These are phyloP conservation scores for Boletus rufocinnamomeus DNA, from an alignment of 768 basidiomycete species.

Conservation along the genomic window DNA sequence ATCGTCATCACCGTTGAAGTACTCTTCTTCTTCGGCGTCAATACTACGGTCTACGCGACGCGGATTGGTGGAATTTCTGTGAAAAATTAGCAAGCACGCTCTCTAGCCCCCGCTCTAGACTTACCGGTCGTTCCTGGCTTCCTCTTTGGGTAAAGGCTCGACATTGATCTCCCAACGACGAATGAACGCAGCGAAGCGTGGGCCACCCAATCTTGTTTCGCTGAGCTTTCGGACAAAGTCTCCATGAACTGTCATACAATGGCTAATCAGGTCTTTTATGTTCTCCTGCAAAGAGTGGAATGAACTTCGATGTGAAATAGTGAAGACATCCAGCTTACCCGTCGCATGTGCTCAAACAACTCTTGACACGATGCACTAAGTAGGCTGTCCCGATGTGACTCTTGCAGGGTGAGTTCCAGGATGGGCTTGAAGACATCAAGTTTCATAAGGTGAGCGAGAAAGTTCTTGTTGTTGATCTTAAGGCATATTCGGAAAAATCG, in stretches of 20 bases:
- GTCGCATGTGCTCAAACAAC: slow-evolving; percentile 88
- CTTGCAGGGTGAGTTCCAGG: slow-evolving; percentile 78
- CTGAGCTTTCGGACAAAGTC: slow-evolving; percentile 64
- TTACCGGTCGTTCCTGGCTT: slow-evolving; percentile 54
- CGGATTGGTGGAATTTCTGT: slow-evolving; percentile 44
- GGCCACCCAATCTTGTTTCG: slow-evolving; percentile 57
- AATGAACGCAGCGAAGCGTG: slow-evolving; percentile 72
- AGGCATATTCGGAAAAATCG: slow-evolving; percentile 89
- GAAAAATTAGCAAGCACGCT: slow-evolving; percentile 12
- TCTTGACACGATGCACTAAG: slow-evolving; percentile 95
- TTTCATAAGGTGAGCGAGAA: slow-evolving; percentile 76
- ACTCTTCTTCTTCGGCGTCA: slow-evolving; percentile 86
- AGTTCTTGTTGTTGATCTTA: slow-evolving; percentile 77
- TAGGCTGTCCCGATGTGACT: slow-evolving; percentile 87
- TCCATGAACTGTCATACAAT: slow-evolving; percentile 80
- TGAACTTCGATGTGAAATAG: slow-evolving; percentile 8
- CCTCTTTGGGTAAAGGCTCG: slow-evolving; percentile 65
- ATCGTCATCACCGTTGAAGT: slow-evolving; percentile 89
- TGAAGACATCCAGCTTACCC: slow-evolving; percentile 49
- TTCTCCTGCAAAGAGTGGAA: slow-evolving; percentile 63
- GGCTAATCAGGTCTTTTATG: slow-evolving; percentile 78
- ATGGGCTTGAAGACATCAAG: slow-evolving; percentile 83
- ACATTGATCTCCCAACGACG: slow-evolving; percentile 91
- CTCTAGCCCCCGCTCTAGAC: slow-evolving; percentile 19
- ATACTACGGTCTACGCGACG: slow-evolving; percentile 47